A percentile compares a stretch with the other conserved stretches of the same genome.
These are phyloP conservation scores for Leptodermis oblonga DNA, from an alignment of 257 asterid species.

Conservation along the genomic window DNA sequence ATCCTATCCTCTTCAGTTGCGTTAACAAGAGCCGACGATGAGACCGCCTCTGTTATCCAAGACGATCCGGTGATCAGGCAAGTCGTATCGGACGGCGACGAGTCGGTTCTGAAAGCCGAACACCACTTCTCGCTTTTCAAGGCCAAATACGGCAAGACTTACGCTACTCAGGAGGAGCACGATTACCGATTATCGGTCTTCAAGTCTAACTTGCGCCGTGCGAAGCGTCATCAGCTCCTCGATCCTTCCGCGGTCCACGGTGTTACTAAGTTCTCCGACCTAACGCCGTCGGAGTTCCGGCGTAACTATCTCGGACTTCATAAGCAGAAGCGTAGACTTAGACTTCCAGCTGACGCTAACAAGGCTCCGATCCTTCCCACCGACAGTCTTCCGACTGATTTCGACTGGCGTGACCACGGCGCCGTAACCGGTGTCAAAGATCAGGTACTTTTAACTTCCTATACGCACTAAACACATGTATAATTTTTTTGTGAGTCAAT, in stretches of 20 bases:
- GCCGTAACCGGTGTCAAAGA: conserved; percentile 76
- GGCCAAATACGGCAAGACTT: conserved; percentile 44
- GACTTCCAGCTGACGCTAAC: conserved; percentile 55
- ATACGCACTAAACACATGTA: not conserved
- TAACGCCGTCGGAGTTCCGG: conserved; percentile 73
- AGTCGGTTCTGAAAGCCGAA: conserved; percentile 56
- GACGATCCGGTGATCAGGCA: conserved; percentile 68
- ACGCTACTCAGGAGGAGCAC: conserved; percentile 72
- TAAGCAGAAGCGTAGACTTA: conserved; percentile 27
- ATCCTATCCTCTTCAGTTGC: conserved; percentile 25
- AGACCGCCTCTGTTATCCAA: conserved; percentile 1
- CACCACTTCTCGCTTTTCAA: conserved; percentile 71
- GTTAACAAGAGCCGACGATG: conserved; percentile 12
- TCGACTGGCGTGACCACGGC: conserved; percentile 89
- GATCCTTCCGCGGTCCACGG: conserved; percentile 89
- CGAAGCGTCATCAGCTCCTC: conserved; percentile 67
- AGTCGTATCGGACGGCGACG: conserved; percentile 52
- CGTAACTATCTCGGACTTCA: conserved; percentile 52
- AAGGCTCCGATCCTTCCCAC: conserved; percentile 79
- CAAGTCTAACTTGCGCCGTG: conserved; percentile 74
- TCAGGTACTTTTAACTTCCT: conserved; percentile 46
- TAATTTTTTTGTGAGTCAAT: not conserved
- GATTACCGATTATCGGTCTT: conserved; percentile 66
- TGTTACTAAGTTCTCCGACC: conserved; percentile 73
- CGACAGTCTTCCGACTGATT: conserved; percentile 52